Evolutionary conservation across 202 grass and related monocot genomes (phyloP).

Genomic region (Setaria viridis): DNA sequence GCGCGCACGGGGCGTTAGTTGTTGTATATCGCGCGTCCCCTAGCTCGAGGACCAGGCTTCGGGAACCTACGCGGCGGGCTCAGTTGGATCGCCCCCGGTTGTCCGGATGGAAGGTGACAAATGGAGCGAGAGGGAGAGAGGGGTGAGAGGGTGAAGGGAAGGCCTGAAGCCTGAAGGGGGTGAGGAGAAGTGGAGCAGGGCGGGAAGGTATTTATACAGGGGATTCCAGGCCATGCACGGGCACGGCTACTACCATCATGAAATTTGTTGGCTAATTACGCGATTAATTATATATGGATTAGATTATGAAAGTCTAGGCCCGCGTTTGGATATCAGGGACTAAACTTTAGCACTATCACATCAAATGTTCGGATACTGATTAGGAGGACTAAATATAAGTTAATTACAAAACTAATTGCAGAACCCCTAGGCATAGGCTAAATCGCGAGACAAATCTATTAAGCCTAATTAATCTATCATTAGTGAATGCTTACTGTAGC

Average conservation of each 20-base stretch:
- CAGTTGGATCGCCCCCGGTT: constrained; percentile 19
- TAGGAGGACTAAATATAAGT: too few relatives aligned
- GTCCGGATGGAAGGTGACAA: background rate
- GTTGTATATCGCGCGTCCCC: constrained; percentile 37
- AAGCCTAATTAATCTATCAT: too few relatives aligned
- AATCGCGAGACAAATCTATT: too few relatives aligned
- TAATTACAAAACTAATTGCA: too few relatives aligned
- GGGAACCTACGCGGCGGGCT: constrained; percentile 15
- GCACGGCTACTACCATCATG: background rate
- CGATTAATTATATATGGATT: background rate
- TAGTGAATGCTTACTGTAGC: too few relatives aligned
- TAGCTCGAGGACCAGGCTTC: constrained; percentile 29
- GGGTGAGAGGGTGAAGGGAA: background rate
- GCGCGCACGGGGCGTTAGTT: constrained; percentile 36
- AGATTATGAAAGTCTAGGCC: background rate
- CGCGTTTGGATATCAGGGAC: too few relatives aligned
- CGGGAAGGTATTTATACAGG: constrained; percentile 42
- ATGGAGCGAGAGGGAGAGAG: background rate
- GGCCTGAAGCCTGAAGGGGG: background rate
- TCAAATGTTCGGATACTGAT: too few relatives aligned
- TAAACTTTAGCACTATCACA: too few relatives aligned
- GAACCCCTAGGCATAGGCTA: too few relatives aligned
- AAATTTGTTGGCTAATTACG: background rate
- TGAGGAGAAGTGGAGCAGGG: constrained; percentile 1
- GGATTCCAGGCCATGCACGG: background rate